phyloP scores from a whole-genome alignment of 345 rosid species.

The Moringa oleifera region DNA sequence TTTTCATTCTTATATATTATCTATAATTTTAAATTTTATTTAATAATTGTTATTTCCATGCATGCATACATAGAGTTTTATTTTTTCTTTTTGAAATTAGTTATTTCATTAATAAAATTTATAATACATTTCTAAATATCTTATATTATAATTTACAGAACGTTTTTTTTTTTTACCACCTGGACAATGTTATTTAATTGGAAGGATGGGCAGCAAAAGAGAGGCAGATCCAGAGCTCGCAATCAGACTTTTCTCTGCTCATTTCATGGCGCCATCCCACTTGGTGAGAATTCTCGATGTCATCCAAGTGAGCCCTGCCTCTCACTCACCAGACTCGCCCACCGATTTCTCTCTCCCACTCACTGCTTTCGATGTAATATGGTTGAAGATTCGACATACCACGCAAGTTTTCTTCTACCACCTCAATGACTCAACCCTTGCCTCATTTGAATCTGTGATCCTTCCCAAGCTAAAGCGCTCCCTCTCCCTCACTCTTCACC shows the following conservation, averaged over 20 bases:
- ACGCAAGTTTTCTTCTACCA: conserved; percentile 34
- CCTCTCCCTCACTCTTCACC: conserved; percentile 21
- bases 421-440: conserved; percentile 11
- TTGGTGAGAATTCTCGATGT: conserved; percentile 18
- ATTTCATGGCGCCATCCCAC: conserved; percentile 11
- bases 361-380: conserved; percentile 24
- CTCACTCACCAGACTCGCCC: conserved; percentile 1
- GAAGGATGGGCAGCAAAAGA: too few species aligned
- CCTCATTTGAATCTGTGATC: conserved; percentile 13
- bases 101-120: too few species aligned
- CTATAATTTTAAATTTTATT: too few species aligned
- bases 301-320: conserved; percentile 16
- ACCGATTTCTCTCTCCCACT: conserved; percentile 24
- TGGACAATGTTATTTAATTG: too few species aligned
- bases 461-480: conserved; percentile 28
- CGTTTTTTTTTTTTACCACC: too few species aligned
- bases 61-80: too few species aligned
- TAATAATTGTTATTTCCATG: too few species aligned
- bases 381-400: conserved; percentile 20
- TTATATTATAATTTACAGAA: too few species aligned
- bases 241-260: too few species aligned
- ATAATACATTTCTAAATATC: too few species aligned
- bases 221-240: not conserved
- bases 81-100: too few species aligned
- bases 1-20: too few species aligned